phyloP scores from a whole-genome alignment of 805 yeast species.

The Jamesozyma spencerorum region DNA sequence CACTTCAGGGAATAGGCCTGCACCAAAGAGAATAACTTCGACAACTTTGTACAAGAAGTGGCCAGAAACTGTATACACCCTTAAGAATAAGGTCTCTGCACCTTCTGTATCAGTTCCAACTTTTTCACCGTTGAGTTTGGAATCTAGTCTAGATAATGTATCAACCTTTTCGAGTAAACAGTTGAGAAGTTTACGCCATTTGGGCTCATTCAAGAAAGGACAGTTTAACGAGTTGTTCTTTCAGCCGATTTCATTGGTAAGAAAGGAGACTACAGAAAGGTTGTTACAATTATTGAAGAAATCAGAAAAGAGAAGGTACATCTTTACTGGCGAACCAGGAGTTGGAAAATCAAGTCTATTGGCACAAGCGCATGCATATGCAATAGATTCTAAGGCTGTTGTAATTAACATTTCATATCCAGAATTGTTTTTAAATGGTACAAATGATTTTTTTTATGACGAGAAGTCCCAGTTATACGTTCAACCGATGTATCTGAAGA shows the following conservation, averaged over 20 bases:
- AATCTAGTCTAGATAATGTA: slow-evolving; percentile 24
- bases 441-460: slow-evolving; percentile 56
- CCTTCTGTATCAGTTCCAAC: slow-evolving; percentile 15
- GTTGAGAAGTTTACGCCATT: slow-evolving; percentile 36
- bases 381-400: slow-evolving; percentile 42
- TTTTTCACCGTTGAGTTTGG: slow-evolving; percentile 13
- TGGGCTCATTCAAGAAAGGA: slow-evolving; percentile 58
- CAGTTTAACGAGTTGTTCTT: slow-evolving; percentile 62
- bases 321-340: slow-evolving; percentile 64
- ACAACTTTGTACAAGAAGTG: slow-evolving; percentile 30
- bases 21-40: slow-evolving; percentile 21
- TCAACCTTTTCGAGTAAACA: slow-evolving; percentile 35
- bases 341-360: slow-evolving; percentile 70
- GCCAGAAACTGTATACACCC: slow-evolving; percentile 27
- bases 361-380: slow-evolving; percentile 41
- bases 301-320: slow-evolving; percentile 39
- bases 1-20: slow-evolving; percentile 11
- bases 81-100: slow-evolving; percentile 25
- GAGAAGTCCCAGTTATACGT: slow-evolving; percentile 41
- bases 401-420: slow-evolving; percentile 60
- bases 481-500: slow-evolving; percentile 71
- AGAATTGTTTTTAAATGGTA: slow-evolving; percentile 56
- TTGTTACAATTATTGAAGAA: slow-evolving; percentile 33
- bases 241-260: slow-evolving; percentile 50
- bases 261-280: slow-evolving; percentile 38